These are phyloP conservation scores for Triticum turgidum DNA, from an alignment of 176 grass and related monocot genomes.

Conservation along the genomic window DNA sequence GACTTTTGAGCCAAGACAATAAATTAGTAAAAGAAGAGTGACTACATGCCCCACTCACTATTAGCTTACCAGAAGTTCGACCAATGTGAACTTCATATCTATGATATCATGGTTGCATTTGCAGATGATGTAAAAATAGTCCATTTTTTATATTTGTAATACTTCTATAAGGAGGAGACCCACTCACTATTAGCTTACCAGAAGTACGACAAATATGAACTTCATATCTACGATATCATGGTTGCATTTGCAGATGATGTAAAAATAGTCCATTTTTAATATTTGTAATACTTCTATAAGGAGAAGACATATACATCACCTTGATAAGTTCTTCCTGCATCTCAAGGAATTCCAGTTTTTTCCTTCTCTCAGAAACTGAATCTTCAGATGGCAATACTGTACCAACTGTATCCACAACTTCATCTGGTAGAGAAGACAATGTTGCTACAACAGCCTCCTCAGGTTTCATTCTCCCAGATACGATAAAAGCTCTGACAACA, in stretches of 20 bases:
- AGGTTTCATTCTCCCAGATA: conserved; percentile 97
- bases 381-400: conserved; percentile 96
- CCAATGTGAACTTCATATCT: neutral
- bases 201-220: no score
- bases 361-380: conserved; percentile 94
- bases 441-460: conserved; percentile 99
- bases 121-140: conserved; percentile 18
- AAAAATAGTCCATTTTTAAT: conserved; percentile 19
- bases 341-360: conserved; percentile 93
- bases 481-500: conserved; percentile 79
- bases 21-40: neutral
- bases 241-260: conserved; percentile 20
- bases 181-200: no score
- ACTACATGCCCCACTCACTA: neutral
- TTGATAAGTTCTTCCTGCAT: conserved; percentile 99
- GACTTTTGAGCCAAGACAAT: neutral
- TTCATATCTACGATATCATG: neutral
- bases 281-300: conserved; percentile 1
- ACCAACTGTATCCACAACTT: conserved; percentile 98
- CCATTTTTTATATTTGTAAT: conserved; percentile 22
- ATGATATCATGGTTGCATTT: conserved; percentile 22
- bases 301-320: conserved; percentile 42
- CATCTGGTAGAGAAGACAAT: conserved; percentile 96
- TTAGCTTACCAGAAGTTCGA: neutral
- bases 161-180: neutral